phyloP scores from a whole-genome alignment of 169 alveolate genomes.

The Plasmodium coatneyi region DNA sequence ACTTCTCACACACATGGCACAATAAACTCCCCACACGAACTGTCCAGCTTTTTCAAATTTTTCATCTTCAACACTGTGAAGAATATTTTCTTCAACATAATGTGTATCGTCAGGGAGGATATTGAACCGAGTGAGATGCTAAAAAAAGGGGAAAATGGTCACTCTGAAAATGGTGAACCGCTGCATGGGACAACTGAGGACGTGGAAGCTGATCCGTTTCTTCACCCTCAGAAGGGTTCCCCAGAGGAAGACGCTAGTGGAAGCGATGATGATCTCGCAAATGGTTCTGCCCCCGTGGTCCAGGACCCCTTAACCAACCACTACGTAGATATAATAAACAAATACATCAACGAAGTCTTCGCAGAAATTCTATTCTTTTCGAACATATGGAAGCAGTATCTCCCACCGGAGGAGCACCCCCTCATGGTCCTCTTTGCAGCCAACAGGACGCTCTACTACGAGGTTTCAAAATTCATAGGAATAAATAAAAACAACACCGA shows the following conservation, averaged over 20 bases:
- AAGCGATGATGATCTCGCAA: background rate
- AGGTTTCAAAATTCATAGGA: conserved; percentile 37
- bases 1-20: background rate
- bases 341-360: conserved; percentile 60
- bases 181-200: no score
- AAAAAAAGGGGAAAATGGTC: background rate
- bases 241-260: background rate
- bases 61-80: conserved; percentile 44
- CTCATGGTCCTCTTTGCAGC: conserved; percentile 57
- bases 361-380: conserved; percentile 71
- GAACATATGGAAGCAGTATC: conserved; percentile 60
- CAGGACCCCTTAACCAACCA: background rate
- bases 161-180: background rate
- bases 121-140: background rate
- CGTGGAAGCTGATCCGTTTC: background rate
- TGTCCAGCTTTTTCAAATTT: conserved; percentile 38
- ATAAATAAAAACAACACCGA: conserved; percentile 3
- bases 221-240: background rate
- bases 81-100: conserved; percentile 55
- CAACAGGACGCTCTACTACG: conserved; percentile 58
- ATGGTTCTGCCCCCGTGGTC: background rate
- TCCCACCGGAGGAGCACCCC: conserved; percentile 68
- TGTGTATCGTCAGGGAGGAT: conserved; percentile 10
- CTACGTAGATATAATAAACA: conserved; percentile 39
- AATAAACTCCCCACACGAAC: background rate